These are phyloP conservation scores for Dissophora ornata DNA, from an alignment of 192 early-diverging fungal species.

Conservation along the genomic window DNA sequence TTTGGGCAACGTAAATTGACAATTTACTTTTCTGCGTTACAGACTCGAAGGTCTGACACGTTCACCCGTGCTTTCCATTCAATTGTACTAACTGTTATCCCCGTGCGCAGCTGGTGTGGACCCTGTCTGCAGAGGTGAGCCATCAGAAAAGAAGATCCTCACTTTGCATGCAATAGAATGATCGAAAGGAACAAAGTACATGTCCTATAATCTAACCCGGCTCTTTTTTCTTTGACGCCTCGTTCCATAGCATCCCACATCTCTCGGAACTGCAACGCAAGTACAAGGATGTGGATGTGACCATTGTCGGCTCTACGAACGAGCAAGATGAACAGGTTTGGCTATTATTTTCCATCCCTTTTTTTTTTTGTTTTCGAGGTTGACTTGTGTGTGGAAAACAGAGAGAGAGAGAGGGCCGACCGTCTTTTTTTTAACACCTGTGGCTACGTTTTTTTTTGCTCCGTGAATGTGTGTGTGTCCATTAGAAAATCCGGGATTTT, in stretches of 20 bases:
- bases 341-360: not conserved
- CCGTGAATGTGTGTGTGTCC: not conserved
- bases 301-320: slow-evolving; percentile 63
- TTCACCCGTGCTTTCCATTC: not conserved
- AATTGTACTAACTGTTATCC: no score
- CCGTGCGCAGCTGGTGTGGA: slow-evolving; percentile 34
- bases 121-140: slow-evolving; percentile 46
- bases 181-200: not conserved
- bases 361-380: no score
- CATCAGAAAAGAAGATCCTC: no score
- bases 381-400: not conserved
- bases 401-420: no score
- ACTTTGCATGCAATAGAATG: not conserved
- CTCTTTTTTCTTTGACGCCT: not conserved
- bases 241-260: slow-evolving; percentile 56
- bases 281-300: slow-evolving; percentile 59
- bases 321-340: slow-evolving; percentile 60
- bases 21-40: not conserved
- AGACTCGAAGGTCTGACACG: not conserved
- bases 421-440: not conserved
- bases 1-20: slow-evolving; percentile 49
- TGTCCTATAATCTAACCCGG: no score
- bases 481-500: slow-evolving; percentile 61
- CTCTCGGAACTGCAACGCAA: slow-evolving; percentile 61
- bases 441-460: not conserved